Evolutionary conservation across 2,329 filamentous ascomycete species (phyloP), one percentile per base, ranked within the genome.

Genomic region (Trichoderma polysporum): DNA sequence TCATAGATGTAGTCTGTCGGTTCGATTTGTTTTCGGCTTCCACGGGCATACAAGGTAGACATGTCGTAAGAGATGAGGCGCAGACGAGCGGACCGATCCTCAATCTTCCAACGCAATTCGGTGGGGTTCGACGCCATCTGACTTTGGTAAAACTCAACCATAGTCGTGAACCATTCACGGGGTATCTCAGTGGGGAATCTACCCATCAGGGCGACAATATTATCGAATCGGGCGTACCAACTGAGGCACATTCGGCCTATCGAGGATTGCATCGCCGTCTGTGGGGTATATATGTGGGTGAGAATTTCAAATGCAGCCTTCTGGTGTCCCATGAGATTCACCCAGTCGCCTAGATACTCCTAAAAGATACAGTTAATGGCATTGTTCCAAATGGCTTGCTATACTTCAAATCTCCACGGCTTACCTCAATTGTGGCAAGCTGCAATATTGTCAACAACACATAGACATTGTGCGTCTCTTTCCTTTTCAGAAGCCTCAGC

Each of bases 281-380:
- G 83, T 0, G 93, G 91, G 0, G 89, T 93, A 75, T 93, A 94
- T 0, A 97, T 80, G 50, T 90, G 87, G 1, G 85, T 90, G 53
- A 98, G 81, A 72, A 98, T 90, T 70, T 92, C 88, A 74, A 91
- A 88, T 0, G 95, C 95, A 12, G 94, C 95, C 75, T 91, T 93
- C 76, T 97, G 94, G 76, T 98, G 95, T 25, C 93, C 92, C 79
- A 95, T 90, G 17, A 98, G 83, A 73, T 96, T 97, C 62, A 96
- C 88, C 93, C 93, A 98, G 76, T 99, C 95, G 13, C 95, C 95
- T 53, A 98, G 84, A 73, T 93, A 96, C 79, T 98, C 95, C 93
- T 97, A 73, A 52, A 61, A 10, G 10, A 25, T 33, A n/a, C 22
- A n/a, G 60, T 56, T 50, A 65, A 25, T 54, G 19, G 35, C 29